Percentiles rank a stretch among this genome's conserved stretches.
Evolutionary conservation across 2,329 filamentous ascomycete species (phyloP).

Genomic region (Aspergillus arachidicola): DNA sequence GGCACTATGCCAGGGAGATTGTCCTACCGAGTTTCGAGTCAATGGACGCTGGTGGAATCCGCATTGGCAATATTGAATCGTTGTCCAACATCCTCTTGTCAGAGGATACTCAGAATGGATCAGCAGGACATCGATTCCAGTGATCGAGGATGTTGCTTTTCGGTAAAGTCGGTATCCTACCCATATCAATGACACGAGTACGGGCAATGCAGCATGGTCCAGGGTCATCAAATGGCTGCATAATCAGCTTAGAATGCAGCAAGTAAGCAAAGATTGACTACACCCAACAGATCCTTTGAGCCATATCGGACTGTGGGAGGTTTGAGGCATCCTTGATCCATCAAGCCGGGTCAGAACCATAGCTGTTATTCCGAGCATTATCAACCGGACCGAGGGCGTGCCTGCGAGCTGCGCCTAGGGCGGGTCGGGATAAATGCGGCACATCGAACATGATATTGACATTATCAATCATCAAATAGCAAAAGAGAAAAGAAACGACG

Average conservation of each 20-base stretch:
- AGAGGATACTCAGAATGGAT: constrained; percentile 6
- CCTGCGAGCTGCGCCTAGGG: constrained; percentile 17
- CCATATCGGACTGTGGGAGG: background rate
- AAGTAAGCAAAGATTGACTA: constrained; percentile 3
- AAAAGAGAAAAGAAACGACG: constrained; percentile 9
- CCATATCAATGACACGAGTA: constrained; percentile 20
- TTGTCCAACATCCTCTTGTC: constrained; percentile 4
- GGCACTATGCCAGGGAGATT: constrained; percentile 16
- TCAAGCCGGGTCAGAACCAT: constrained; percentile 16
- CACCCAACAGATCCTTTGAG: constrained; percentile 6
- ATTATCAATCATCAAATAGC: constrained; percentile 10
- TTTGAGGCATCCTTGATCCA: constrained; percentile 12
- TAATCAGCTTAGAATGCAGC: constrained; percentile 14
- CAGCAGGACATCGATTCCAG: constrained; percentile 10
- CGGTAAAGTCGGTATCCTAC: constrained; percentile 11
- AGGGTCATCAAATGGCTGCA: constrained; percentile 16
- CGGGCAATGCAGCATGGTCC: constrained; percentile 15
- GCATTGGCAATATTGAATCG: constrained; percentile 17
- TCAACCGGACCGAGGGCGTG: constrained; percentile 18
- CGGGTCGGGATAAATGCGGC: constrained; percentile 3
- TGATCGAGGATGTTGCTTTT: constrained; percentile 7
- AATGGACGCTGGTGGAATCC: constrained; percentile 11
- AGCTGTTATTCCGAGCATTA: constrained; percentile 16
- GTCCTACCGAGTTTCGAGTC: constrained; percentile 23
- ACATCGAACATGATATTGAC: background rate